Conservation (phyloP, 108 stramenopile species). For the Thalassiosira profunda region DNA sequence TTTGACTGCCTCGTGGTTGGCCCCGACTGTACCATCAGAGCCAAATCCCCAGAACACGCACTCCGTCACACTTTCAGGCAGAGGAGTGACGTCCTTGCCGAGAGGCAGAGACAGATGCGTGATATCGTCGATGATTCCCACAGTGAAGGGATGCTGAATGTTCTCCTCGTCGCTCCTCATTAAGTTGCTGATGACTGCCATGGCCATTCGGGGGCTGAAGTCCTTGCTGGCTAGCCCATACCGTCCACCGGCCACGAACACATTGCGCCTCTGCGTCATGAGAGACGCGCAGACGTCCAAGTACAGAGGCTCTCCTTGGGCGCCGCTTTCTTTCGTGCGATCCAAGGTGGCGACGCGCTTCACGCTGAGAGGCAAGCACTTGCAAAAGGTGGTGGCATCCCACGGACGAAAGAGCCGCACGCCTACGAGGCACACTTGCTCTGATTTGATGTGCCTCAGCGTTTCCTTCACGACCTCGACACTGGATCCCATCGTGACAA, state of each 20-base stretch:
- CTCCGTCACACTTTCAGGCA: slow-evolving; percentile 49
- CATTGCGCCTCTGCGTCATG: slow-evolving; percentile 40
- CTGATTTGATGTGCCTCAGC: slow-evolving; percentile 47
- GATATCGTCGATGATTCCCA: slow-evolving; percentile 72
- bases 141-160: slow-evolving; percentile 65
- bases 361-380: slow-evolving; percentile 41
- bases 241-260: slow-evolving; percentile 63
- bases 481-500: slow-evolving; percentile 69
- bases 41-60: slow-evolving; percentile 76
- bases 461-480: slow-evolving; percentile 64
- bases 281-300: slow-evolving; percentile 75
- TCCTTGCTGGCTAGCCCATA: slow-evolving; percentile 71
- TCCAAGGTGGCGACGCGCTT: slow-evolving; percentile 61
- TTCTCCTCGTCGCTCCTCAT: slow-evolving; percentile 41
- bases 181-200: slow-evolving; percentile 57
- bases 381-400: slow-evolving; percentile 41
- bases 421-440: slow-evolving; percentile 55
- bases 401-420: slow-evolving; percentile 69
- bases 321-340: slow-evolving; percentile 65
- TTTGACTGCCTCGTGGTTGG: slow-evolving; percentile 63
- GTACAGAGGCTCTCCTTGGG: slow-evolving; percentile 70
- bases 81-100: slow-evolving; percentile 47
- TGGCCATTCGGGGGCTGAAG: slow-evolving; percentile 64
- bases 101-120: slow-evolving; percentile 59
- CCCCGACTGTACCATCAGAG: slow-evolving; percentile 65